phyloP scores from a whole-genome alignment of 768 basidiomycete species.

The Lanmaoa rubissima region DNA sequence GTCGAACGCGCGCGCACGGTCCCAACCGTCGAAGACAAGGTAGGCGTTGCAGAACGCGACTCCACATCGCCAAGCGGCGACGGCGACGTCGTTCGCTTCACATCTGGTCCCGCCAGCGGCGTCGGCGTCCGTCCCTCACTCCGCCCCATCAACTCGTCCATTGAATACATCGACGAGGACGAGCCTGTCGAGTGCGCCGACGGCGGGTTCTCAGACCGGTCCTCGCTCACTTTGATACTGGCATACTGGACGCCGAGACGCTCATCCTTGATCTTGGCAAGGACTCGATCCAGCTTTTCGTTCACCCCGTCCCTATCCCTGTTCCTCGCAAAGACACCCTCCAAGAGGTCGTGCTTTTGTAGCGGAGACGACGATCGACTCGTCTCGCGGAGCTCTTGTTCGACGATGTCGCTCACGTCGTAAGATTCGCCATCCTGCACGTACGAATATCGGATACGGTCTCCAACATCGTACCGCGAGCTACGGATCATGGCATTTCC shows the following conservation, averaged over 20 bases:
- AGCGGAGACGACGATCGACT: conserved; percentile 27
- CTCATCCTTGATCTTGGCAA: conserved; percentile 71
- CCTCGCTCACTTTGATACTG: conserved; percentile 5
- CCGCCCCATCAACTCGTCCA: conserved; percentile 35
- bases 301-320: conserved; percentile 60
- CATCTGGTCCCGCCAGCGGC: conserved; percentile 15
- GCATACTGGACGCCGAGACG: conserved; percentile 39
- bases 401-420: conserved; percentile 92
- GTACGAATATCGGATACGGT: conserved; percentile 89
- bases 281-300: conserved; percentile 71
- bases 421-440: conserved; percentile 90
- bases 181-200: conserved; percentile 29
- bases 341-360: conserved; percentile 59
- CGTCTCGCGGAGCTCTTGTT: conserved; percentile 77
- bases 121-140: conserved; percentile 32
- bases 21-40: conserved; percentile 10
- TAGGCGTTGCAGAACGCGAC: conserved; percentile 32
- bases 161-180: conserved; percentile 58
- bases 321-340: conserved; percentile 59
- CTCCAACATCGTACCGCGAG: conserved; percentile 65
- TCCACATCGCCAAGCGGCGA: conserved; percentile 13
- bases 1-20: conserved; percentile 23
- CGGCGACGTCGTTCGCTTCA: conserved; percentile 24
- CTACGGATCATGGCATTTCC: conserved; percentile 86
- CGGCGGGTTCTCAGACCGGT: conserved; percentile 22